Percentiles rank a stretch among this genome's conserved stretches.
Conservation (phyloP, 2,329 filamentous ascomycete species). For the Pseudocercospora macadamiae region DNA sequence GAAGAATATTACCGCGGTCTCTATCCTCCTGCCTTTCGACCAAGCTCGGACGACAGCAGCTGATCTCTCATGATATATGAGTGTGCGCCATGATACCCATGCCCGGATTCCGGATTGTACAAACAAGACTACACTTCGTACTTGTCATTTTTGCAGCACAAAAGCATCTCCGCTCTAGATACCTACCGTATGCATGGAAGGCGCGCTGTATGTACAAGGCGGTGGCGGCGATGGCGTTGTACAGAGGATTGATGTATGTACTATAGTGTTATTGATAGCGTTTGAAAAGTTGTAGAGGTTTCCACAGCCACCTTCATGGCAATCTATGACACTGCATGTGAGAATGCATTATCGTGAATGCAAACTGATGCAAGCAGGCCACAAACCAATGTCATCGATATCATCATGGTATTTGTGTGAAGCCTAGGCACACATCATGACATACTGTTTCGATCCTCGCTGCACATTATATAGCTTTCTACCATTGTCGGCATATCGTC, state of each 20-base stretch:
- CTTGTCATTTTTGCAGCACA: constrained; percentile 13
- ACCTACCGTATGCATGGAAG: constrained; percentile 8
- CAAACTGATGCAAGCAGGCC: no score
- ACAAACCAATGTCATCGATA: no score
- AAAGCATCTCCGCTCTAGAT: constrained; percentile 18
- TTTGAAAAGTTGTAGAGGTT: no score
- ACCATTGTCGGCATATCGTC: no score
- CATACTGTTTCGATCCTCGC: no score
- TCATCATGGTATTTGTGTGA: no score
- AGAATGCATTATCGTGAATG: no score
- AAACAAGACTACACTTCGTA: constrained; percentile 18
- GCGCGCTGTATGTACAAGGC: constrained; percentile 14
- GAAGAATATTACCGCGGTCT: neutral
- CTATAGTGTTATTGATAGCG: constrained; percentile 23
- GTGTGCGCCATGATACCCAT: constrained; percentile 24
- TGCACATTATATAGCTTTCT: no score
- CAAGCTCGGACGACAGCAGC: constrained; percentile 9
- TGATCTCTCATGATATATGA: constrained; percentile 24
- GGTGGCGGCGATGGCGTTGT: constrained; percentile 11
- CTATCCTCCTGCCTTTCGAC: neutral
- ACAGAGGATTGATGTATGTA: constrained; percentile 12
- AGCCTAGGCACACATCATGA: no score
- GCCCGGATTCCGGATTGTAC: constrained; percentile 18
- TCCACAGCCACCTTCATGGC: no score
- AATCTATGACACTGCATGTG: no score